A percentile compares a stretch with the other conserved stretches of the same genome.
These are phyloP conservation scores for Saccharomyces uvarum DNA, from an alignment of 1,139 yeast species.

Conservation along the genomic window DNA sequence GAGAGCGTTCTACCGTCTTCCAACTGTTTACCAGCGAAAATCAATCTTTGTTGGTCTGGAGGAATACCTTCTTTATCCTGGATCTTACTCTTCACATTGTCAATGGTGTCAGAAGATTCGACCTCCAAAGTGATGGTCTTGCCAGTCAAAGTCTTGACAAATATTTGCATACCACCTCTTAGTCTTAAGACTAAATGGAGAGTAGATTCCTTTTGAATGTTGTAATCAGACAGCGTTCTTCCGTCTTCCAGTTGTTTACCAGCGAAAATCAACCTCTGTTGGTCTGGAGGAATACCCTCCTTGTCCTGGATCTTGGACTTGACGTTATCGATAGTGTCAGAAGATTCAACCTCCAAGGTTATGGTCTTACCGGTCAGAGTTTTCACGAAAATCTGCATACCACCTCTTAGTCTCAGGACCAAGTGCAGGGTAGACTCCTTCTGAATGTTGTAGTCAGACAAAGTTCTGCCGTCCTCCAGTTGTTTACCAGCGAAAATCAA, in stretches of 20 bases:
- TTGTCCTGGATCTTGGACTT: constrained; percentile 97
- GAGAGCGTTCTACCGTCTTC: constrained; percentile 63
- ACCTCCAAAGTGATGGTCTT: constrained; percentile 64
- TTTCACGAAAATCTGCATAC: constrained; percentile 58
- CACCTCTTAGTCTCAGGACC: constrained; percentile 84
- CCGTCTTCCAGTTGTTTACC: constrained; percentile 87
- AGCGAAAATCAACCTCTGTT: constrained; percentile 96
- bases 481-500: constrained; percentile 96
- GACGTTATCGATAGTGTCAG: constrained; percentile 73
- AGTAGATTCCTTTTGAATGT: constrained; percentile 61
- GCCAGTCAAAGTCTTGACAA: constrained; percentile 57
- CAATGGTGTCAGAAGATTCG: constrained; percentile 65
- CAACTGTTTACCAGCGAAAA: constrained; percentile 95
- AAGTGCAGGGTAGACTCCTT: constrained; percentile 82
- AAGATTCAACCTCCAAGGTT: constrained; percentile 49
- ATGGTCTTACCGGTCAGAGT: constrained; percentile 65
- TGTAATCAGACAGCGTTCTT: constrained; percentile 59
- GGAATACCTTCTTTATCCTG: constrained; percentile 99
- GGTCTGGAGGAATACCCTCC: constrained; percentile 98
- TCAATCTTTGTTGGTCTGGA: constrained; percentile 96
- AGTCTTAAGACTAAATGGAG: constrained; percentile 49
- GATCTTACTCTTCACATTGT: constrained; percentile 90
- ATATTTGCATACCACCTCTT: constrained; percentile 64
- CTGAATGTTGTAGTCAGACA: constrained; percentile 85
- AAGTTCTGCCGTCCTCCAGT: constrained; percentile 80